Percentiles rank a stretch among this genome's conserved stretches.
phyloP scores from a whole-genome alignment of 345 rosid genomes.

The Turnera subulata region DNA sequence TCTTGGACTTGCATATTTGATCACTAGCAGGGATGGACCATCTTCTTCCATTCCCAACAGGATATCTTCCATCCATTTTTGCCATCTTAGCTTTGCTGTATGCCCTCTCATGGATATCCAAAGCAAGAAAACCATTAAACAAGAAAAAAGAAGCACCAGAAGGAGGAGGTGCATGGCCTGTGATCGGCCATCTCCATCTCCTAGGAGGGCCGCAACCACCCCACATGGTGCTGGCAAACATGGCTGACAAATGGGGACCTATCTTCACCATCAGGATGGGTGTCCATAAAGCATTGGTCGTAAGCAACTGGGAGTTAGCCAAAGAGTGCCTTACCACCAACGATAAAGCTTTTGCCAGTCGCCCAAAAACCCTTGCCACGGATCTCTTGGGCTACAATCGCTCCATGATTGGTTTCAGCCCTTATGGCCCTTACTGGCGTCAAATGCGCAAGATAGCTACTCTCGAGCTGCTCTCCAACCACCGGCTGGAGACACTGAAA shows the following conservation, averaged over 20 bases:
- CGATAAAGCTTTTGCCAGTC: constrained; percentile 23
- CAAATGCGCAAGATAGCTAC: constrained; percentile 25
- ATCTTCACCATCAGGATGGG: constrained; percentile 36
- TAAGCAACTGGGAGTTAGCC: constrained; percentile 25
- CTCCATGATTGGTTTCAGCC: constrained; percentile 14
- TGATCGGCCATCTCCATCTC: constrained; percentile 14
- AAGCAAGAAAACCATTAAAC: not conserved
- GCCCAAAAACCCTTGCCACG: constrained; percentile 16
- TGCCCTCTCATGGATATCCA: not conserved
- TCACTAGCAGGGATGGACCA: too few relatives aligned
- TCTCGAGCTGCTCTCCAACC: constrained; percentile 33
- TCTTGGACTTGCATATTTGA: too few relatives aligned
- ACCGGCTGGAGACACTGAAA: constrained; percentile 23
- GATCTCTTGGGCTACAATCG: constrained; percentile 20
- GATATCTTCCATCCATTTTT: too few relatives aligned
- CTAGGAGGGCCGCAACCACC: constrained; percentile 21
- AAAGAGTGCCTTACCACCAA: constrained; percentile 33
- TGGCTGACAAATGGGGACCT: constrained; percentile 34
- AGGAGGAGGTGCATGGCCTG: constrained; percentile 10
- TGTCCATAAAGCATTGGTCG: constrained; percentile 17
- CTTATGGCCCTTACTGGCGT: constrained; percentile 38
- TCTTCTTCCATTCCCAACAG: too few relatives aligned
- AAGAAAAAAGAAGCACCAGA: not conserved
- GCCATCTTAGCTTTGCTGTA: not conserved
- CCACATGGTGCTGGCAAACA: constrained; percentile 21